Conservation (phyloP, 176 grass and related monocot species). For the Triticum turgidum region DNA sequence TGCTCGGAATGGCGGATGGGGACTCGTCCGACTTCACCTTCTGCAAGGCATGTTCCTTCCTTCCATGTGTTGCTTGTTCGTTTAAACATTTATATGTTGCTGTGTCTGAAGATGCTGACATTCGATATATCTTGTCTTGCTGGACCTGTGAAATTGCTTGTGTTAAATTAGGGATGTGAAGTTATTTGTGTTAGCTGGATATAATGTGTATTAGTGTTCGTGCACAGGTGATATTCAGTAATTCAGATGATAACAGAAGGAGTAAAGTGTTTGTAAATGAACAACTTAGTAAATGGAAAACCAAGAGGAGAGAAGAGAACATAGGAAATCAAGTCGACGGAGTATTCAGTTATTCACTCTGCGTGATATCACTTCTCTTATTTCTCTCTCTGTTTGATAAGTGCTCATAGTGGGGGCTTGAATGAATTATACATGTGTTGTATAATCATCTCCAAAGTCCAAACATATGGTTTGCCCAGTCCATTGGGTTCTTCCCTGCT, state of each 20-base stretch:
- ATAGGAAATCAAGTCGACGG: neutral
- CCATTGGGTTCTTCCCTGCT: neutral
- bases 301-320: neutral
- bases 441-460: neutral
- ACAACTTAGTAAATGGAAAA: neutral
- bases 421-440: neutral
- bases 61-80: neutral
- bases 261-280: neutral
- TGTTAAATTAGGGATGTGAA: neutral
- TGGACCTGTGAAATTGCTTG: neutral
- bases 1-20: slow-evolving; percentile 44
- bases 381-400: neutral
- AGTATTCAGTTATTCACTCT: neutral
- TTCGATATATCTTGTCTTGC: neutral
- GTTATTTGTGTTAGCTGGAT: neutral
- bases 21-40: slow-evolving; percentile 89
- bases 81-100: neutral
- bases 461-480: neutral
- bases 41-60: slow-evolving; percentile 47
- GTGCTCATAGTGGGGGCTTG: neutral
- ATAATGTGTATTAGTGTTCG: neutral
- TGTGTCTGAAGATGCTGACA: neutral
- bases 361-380: neutral
- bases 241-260: neutral
- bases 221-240: neutral